A percentile compares a stretch with the other conserved stretches of the same genome.
phyloP scores from a whole-genome alignment of 768 basidiomycete species.

The Gyrodon lividus region DNA sequence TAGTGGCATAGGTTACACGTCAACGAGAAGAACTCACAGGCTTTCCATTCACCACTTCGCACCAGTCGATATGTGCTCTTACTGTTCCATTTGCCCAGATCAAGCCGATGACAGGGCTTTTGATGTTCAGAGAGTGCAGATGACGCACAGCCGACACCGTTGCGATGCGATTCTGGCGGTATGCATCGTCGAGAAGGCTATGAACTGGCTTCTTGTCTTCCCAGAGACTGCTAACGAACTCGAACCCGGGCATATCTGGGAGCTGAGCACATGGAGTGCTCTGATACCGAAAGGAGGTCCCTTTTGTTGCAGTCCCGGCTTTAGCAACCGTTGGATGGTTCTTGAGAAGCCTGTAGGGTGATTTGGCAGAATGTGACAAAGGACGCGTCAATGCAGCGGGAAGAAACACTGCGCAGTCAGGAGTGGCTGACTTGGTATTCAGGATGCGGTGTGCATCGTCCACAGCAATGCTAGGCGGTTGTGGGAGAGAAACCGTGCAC shows the following conservation, averaged over 20 bases:
- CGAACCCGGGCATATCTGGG: slow-evolving; percentile 47
- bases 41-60: slow-evolving; percentile 31
- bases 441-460: slow-evolving; percentile 38
- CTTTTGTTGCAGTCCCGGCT: slow-evolving; percentile 38
- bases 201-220: slow-evolving; percentile 61
- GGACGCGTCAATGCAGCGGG: slow-evolving; percentile 37
- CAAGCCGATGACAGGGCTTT: slow-evolving; percentile 50
- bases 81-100: slow-evolving; percentile 54
- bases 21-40: slow-evolving; percentile 32
- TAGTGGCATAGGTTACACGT: background rate
- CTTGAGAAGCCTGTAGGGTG: slow-evolving; percentile 49
- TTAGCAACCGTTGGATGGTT: slow-evolving; percentile 36
- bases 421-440: slow-evolving; percentile 45
- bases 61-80: slow-evolving; percentile 58
- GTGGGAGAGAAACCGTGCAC: slow-evolving; percentile 47
- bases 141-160: slow-evolving; percentile 51
- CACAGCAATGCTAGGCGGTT: slow-evolving; percentile 34
- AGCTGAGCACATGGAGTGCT: slow-evolving; percentile 48
- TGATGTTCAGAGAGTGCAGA: slow-evolving; percentile 45
- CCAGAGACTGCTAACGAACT: slow-evolving; percentile 55
- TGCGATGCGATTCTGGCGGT: slow-evolving; percentile 57
- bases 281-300: slow-evolving; percentile 51
- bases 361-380: slow-evolving; percentile 44
- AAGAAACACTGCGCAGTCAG: slow-evolving; percentile 51
- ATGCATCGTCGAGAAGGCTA: slow-evolving; percentile 48